phyloP scores from a whole-genome alignment of 371 early-diverging fungal species.

The Amoeboaphelidium protococcarum region DNA sequence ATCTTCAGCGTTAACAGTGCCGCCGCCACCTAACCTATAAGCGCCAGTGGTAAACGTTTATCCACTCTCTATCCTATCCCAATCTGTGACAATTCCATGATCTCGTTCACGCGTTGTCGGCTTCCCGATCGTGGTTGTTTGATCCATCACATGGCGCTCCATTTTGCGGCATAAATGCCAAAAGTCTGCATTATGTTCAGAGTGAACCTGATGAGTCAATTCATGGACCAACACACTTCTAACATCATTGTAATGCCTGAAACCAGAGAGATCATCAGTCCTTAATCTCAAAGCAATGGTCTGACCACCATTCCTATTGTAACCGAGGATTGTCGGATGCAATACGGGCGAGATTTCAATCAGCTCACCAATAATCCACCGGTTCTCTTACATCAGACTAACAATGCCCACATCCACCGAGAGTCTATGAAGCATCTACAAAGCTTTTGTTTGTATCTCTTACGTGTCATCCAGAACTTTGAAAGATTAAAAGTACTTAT shows the following conservation, averaged over 20 bases:
- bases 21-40: too few relatives aligned
- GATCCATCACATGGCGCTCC: too few relatives aligned
- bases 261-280: slow-evolving; percentile 62
- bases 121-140: too few relatives aligned
- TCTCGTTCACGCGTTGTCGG: too few relatives aligned
- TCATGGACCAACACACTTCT: slow-evolving; percentile 61
- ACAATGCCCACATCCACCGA: slow-evolving; percentile 23
- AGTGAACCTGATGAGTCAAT: slow-evolving; percentile 40
- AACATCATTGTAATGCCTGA: slow-evolving; percentile 41
- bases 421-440: slow-evolving; percentile 29
- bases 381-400: slow-evolving; percentile 37
- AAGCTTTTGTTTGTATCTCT: slow-evolving; percentile 24
- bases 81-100: too few relatives aligned
- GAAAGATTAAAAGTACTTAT: too few relatives aligned
- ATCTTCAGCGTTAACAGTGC: too few relatives aligned
- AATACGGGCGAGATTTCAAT: slow-evolving; percentile 44
- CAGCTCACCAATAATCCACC: slow-evolving; percentile 47
- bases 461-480: too few relatives aligned
- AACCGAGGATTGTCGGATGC: slow-evolving; percentile 39
- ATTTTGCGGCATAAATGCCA: background rate
- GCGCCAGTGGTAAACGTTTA: too few relatives aligned
- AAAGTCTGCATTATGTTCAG: background rate
- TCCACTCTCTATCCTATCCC: too few relatives aligned
- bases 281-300: slow-evolving; percentile 55
- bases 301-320: slow-evolving; percentile 36